Conservation (phyloP, 352 stramenopile species). For the Phytopythium sindhum region DNA sequence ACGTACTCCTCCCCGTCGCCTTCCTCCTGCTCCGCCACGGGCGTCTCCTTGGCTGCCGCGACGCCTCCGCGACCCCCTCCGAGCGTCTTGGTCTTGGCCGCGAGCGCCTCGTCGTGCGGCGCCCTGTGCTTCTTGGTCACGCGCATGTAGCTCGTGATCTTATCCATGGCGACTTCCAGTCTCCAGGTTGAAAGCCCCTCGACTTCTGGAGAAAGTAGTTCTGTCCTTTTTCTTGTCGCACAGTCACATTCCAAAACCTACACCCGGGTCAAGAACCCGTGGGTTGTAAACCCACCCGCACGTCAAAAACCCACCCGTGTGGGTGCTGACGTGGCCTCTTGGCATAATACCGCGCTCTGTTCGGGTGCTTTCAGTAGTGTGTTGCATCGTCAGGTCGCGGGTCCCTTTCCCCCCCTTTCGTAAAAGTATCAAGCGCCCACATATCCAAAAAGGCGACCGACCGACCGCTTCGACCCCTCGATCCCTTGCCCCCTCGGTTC, state of each 20-base stretch:
- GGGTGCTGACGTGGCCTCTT: neutral
- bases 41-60: neutral
- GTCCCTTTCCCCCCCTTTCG: too few species aligned
- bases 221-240: neutral
- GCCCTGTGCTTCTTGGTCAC: slow-evolving; percentile 54
- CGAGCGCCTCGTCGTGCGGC: slow-evolving; percentile 19
- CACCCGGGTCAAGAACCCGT: too few species aligned
- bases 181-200: neutral
- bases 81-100: slow-evolving; percentile 11
- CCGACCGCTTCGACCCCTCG: neutral
- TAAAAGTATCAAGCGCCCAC: neutral
- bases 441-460: slow-evolving; percentile 1
- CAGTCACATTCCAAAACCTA: too few species aligned
- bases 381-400: neutral
- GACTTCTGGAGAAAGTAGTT: neutral
- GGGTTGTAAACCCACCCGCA: too few species aligned
- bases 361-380: neutral
- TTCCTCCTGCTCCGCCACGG: slow-evolving; percentile 17
- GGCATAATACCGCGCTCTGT: neutral
- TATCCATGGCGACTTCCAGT: slow-evolving; percentile 32
- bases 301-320: too few species aligned
- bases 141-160: slow-evolving; percentile 71
- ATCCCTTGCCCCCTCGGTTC: neutral
- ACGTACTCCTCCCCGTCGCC: slow-evolving; percentile 18
- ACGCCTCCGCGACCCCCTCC: neutral